Evolutionary conservation across 177 flowering plant genomes (phyloP).

Genomic region (Telopea speciosissima): DNA sequence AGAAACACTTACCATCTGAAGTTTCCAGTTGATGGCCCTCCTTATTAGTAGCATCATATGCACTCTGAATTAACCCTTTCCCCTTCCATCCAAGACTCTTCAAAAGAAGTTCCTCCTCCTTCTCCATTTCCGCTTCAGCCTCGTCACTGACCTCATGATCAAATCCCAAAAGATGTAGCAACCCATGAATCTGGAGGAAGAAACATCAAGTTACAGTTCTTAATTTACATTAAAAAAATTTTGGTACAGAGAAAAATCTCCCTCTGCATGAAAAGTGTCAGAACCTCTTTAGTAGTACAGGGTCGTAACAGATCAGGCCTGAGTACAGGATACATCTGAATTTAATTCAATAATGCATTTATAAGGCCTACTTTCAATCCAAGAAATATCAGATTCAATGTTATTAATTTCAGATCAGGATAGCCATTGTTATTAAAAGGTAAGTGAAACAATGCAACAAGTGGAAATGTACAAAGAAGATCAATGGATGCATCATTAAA

Average conservation of each 20-base stretch:
- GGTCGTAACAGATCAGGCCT: no score
- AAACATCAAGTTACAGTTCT: slow-evolving; percentile 5
- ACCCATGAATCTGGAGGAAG: slow-evolving; percentile 70
- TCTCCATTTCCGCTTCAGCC: slow-evolving; percentile 90
- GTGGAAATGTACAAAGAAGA: no score
- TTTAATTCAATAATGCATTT: no score
- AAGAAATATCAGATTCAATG: no score
- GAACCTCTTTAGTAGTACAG: no score
- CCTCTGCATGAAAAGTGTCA: neutral
- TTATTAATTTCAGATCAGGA: no score
- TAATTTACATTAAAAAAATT: neutral
- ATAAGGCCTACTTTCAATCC: no score
- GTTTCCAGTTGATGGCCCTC: slow-evolving; percentile 28
- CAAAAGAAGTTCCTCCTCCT: slow-evolving; percentile 72
- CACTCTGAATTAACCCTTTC: slow-evolving; percentile 82
- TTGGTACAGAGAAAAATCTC: neutral
- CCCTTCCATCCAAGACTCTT: no score
- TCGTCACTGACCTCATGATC: slow-evolving; percentile 95
- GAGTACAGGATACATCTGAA: no score
- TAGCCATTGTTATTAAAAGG: no score
- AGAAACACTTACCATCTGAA: slow-evolving; percentile 49
- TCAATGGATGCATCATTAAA: no score
- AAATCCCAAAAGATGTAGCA: slow-evolving; percentile 87
- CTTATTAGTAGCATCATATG: slow-evolving; percentile 47
- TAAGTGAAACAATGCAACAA: no score